These are phyloP conservation scores for Ceratobasidium papillatum DNA, from an alignment of 1,284 basidiomycete species.

Conservation along the genomic window DNA sequence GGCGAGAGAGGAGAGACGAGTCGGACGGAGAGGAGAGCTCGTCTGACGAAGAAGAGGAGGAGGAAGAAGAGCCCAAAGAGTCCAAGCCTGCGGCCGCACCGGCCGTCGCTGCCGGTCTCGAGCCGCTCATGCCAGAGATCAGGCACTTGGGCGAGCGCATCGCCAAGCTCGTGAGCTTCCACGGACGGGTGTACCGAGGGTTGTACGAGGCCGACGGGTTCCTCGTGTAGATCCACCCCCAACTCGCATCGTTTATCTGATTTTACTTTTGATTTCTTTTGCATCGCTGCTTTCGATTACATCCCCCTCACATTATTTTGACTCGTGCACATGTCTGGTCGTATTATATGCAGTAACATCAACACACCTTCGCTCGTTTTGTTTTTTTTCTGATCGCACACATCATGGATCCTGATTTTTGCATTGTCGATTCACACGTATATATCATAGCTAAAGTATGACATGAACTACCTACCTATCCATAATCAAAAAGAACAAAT, in stretches of 20 bases:
- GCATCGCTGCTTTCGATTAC: conserved; percentile 6
- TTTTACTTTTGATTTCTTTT: not conserved
- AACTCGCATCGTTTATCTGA: not conserved
- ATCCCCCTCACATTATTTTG: not conserved
- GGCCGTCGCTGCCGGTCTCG: conserved; percentile 65
- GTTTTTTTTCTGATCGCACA: not conserved
- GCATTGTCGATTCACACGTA: conserved; percentile 15
- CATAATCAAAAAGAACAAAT: too few relatives aligned
- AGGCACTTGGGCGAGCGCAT: conserved; percentile 71
- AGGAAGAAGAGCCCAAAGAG: conserved; percentile 27
- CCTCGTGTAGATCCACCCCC: conserved; percentile 46
- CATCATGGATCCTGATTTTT: conserved; percentile 10
- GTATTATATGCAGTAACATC: not conserved
- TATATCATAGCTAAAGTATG: conserved; percentile 29
- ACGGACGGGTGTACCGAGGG: conserved; percentile 74
- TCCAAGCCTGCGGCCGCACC: conserved; percentile 45
- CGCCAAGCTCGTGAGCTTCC: conserved; percentile 72
- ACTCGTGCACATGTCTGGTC: not conserved
- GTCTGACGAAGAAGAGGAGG: conserved; percentile 25
- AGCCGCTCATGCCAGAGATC: conserved; percentile 74
- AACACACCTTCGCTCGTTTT: not conserved
- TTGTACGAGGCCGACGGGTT: conserved; percentile 75
- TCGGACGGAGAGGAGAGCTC: not conserved
- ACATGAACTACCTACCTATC: not conserved
- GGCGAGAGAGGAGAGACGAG: not conserved